phyloP scores from a whole-genome alignment of 148 eudicot genomes.

The Camellia lanceoleosa region DNA sequence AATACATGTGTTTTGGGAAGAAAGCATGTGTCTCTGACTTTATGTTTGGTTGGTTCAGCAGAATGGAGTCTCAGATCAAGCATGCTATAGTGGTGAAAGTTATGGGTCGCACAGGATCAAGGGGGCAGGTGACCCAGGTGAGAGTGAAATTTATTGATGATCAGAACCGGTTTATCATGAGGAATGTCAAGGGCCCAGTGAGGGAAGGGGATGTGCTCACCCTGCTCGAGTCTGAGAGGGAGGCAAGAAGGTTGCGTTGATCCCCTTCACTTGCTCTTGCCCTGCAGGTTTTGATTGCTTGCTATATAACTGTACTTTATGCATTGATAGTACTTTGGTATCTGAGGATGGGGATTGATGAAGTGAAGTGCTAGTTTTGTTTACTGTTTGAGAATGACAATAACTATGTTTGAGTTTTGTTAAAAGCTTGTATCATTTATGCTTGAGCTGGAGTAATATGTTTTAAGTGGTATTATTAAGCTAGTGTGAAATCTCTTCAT shows the following conservation, averaged over 20 bases:
- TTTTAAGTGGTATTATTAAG: too few relatives aligned
- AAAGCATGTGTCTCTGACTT: neutral
- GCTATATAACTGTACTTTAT: neutral
- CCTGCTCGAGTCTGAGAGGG: constrained; percentile 35
- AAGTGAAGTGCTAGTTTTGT: too few relatives aligned
- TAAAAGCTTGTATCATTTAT: too few relatives aligned
- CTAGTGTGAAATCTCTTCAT: too few relatives aligned
- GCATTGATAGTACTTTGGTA: neutral
- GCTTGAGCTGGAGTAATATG: too few relatives aligned
- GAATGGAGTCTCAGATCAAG: constrained; percentile 37
- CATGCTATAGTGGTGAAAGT: constrained; percentile 34
- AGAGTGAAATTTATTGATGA: constrained; percentile 38
- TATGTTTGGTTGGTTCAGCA: constrained; percentile 4
- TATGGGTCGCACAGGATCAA: constrained; percentile 43
- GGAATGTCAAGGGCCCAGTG: constrained; percentile 45
- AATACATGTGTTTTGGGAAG: neutral
- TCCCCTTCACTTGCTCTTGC: neutral
- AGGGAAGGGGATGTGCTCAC: constrained; percentile 40
- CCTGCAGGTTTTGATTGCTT: constrained; percentile 3
- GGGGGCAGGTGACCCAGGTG: constrained; percentile 43
- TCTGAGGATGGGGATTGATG: neutral
- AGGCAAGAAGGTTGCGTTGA: constrained; percentile 31
- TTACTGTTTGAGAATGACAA: too few relatives aligned
- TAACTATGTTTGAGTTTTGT: too few relatives aligned
- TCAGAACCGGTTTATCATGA: constrained; percentile 38